Percentiles rank a stretch among this genome's conserved stretches.
Conservation (phyloP, 305 asterid genomes). For the Stenogyne calaminthoides region DNA sequence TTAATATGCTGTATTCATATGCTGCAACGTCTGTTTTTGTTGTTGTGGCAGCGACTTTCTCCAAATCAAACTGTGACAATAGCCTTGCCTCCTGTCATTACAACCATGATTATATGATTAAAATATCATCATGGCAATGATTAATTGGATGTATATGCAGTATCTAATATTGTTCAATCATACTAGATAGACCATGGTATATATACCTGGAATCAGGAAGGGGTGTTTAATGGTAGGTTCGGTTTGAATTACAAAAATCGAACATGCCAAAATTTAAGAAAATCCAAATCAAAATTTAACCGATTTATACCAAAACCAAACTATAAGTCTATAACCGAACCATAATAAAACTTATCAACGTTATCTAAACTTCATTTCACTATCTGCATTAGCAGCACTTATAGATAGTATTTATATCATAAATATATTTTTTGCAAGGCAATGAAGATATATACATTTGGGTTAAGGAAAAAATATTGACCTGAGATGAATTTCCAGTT, state of each 20-base stretch:
- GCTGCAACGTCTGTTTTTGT: conserved; percentile 74
- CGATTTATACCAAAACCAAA: no score
- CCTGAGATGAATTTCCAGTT: conserved; percentile 55
- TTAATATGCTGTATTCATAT: conserved; percentile 53
- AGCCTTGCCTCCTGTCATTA: conserved; percentile 66
- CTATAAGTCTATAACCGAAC: no score
- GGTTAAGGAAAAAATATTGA: conserved; percentile 31
- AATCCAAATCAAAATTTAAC: no score
- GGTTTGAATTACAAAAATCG: no score
- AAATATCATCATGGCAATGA: background rate
- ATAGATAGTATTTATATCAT: background rate
- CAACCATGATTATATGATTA: background rate
- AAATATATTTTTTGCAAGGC: conserved; percentile 6
- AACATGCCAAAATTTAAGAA: no score
- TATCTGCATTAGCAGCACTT: background rate
- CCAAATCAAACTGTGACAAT: conserved; percentile 67
- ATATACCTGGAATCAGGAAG: background rate
- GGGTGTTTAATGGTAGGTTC: no score
- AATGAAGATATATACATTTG: conserved; percentile 4
- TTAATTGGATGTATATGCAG: background rate
- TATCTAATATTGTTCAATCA: background rate
- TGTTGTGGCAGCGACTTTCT: conserved; percentile 55
- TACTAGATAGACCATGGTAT: background rate
- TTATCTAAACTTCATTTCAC: background rate
- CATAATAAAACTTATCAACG: background rate